These are phyloP conservation scores for Alternaria sp. DNA, from an alignment of 2,329 filamentous ascomycete species.

Conservation along the genomic window DNA sequence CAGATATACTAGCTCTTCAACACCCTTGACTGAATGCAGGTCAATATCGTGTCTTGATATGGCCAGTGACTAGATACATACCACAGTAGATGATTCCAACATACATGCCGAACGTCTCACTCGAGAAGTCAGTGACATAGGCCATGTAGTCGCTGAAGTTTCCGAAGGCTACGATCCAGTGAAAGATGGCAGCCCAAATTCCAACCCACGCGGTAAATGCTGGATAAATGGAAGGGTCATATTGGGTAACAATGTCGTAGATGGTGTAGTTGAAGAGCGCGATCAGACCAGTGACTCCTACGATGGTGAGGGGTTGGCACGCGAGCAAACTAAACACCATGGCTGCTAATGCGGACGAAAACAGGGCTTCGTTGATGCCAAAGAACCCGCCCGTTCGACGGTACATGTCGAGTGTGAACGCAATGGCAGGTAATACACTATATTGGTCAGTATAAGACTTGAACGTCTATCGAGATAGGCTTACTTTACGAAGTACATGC, in stretches of 20 bases:
- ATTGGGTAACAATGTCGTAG: constrained; percentile 60
- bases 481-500: constrained; percentile 66
- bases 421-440: constrained; percentile 63
- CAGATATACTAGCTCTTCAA: constrained; percentile 61
- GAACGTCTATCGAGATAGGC: neutral
- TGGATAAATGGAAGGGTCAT: constrained; percentile 59
- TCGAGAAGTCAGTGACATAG: constrained; percentile 64
- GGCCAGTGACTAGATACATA: constrained; percentile 29
- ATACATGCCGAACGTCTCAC: constrained; percentile 61
- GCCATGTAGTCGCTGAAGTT: constrained; percentile 65
- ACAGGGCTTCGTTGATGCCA: constrained; percentile 63
- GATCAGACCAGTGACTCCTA: constrained; percentile 61
- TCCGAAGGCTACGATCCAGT: constrained; percentile 61
- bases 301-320: constrained; percentile 63
- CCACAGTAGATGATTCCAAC: constrained; percentile 63
- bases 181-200: constrained; percentile 64
- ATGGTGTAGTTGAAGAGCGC: constrained; percentile 65
- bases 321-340: constrained; percentile 61
- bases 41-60: neutral
- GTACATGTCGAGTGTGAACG: constrained; percentile 65
- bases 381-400: constrained; percentile 61
- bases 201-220: constrained; percentile 63
- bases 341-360: constrained; percentile 62
- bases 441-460: neutral
- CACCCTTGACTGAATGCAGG: constrained; percentile 56